Conservation (phyloP, 345 rosid species). For the Noccaea caerulescens region DNA sequence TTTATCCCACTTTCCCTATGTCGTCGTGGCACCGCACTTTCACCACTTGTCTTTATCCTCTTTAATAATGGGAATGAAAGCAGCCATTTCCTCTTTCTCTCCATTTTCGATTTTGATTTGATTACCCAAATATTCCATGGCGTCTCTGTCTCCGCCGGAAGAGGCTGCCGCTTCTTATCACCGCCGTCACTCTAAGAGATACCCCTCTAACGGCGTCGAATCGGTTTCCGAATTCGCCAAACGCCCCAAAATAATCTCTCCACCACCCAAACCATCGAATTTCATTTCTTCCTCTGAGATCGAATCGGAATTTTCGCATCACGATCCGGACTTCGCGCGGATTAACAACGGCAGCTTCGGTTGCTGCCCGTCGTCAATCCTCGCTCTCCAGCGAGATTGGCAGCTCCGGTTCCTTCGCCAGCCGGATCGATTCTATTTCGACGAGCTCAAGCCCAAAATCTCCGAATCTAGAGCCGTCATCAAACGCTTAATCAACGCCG, state of each 20-base stretch:
- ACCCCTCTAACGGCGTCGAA: slow-evolving; percentile 25
- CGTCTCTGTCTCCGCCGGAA: slow-evolving; percentile 49
- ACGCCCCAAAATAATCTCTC: slow-evolving; percentile 52
- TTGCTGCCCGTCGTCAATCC: slow-evolving; percentile 69
- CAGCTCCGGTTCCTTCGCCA: slow-evolving; percentile 73
- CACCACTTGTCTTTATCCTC: slow-evolving; percentile 35
- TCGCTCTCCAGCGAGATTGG: slow-evolving; percentile 66
- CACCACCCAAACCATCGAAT: slow-evolving; percentile 26
- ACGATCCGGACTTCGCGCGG: slow-evolving; percentile 62
- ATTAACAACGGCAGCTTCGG: slow-evolving; percentile 97
- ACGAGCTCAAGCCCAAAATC: slow-evolving; percentile 59
- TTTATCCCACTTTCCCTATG: slow-evolving; percentile 3
- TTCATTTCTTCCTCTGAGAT: slow-evolving; percentile 55
- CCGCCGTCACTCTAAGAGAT: slow-evolving; percentile 40
- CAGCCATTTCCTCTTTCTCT: background rate
- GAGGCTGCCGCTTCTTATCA: slow-evolving; percentile 28
- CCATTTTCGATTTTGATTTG: background rate
- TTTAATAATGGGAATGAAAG: background rate
- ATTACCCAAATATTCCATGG: slow-evolving; percentile 27
- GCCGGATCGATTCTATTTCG: slow-evolving; percentile 77
- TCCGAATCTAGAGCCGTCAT: slow-evolving; percentile 58
- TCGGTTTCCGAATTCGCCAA: slow-evolving; percentile 41
- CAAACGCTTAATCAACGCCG: slow-evolving; percentile 70
- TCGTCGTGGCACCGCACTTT: slow-evolving; percentile 45
- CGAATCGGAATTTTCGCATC: slow-evolving; percentile 78